phyloP scores from a whole-genome alignment of 495 filamentous ascomycete genomes.

The Elaphomyces granulatus region DNA sequence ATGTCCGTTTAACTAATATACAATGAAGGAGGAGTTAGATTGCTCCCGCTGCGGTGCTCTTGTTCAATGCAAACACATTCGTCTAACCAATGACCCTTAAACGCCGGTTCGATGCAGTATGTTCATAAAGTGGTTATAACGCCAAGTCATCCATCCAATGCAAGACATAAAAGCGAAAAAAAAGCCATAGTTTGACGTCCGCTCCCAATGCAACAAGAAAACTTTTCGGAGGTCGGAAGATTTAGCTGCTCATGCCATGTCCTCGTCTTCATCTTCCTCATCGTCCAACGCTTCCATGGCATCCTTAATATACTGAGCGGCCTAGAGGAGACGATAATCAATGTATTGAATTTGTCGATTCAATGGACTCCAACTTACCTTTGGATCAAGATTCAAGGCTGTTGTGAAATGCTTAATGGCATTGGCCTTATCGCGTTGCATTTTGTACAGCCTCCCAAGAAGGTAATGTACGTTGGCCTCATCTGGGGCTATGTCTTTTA shows the following conservation, averaged over 20 bases:
- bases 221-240: background rate
- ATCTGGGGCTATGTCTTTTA: slow-evolving; percentile 84
- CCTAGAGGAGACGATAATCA: slow-evolving; percentile 36
- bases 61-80: slow-evolving; percentile 1
- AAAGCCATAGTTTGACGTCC: background rate
- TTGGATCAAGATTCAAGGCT: slow-evolving; percentile 89
- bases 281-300: slow-evolving; percentile 83
- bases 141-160: background rate
- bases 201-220: background rate
- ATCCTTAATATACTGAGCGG: slow-evolving; percentile 80
- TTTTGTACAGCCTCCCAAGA: slow-evolving; percentile 76
- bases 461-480: slow-evolving; percentile 93
- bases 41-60: background rate
- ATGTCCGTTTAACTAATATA: too few relatives aligned
- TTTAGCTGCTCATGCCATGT: slow-evolving; percentile 24
- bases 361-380: slow-evolving; percentile 43
- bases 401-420: slow-evolving; percentile 89
- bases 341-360: slow-evolving; percentile 6
- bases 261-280: slow-evolving; percentile 63
- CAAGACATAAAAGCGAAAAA: background rate
- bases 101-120: background rate
- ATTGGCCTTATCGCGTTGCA: slow-evolving; percentile 55
- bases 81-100: background rate
- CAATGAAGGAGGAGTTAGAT: background rate
- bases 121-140: background rate